These are phyloP conservation scores for Colletotrichum sp. DNA, from an alignment of 2,329 filamentous ascomycete species.

Conservation along the genomic window DNA sequence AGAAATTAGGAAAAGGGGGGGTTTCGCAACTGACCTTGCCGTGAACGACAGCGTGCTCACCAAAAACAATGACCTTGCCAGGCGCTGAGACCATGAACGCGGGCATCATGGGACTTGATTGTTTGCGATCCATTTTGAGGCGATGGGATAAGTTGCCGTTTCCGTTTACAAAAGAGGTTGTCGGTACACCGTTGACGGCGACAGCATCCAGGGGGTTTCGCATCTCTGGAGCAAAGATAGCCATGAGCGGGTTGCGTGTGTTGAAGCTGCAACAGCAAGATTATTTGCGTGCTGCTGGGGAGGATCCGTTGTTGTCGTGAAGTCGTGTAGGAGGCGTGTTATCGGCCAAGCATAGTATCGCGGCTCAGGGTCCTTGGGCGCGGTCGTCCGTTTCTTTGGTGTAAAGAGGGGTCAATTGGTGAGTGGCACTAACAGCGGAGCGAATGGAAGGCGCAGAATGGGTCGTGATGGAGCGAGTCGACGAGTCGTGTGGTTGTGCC, in stretches of 20 bases:
- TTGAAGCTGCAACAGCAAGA: constrained; percentile 7
- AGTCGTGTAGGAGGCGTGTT: neutral
- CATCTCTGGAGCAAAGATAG: constrained; percentile 33
- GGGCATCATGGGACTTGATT: constrained; percentile 74
- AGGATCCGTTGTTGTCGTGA: neutral
- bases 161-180: constrained; percentile 36
- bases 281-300: constrained; percentile 25
- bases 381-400: neutral
- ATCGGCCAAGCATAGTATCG: neutral
- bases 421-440: constrained; percentile 4
- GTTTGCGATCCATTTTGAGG: constrained; percentile 55
- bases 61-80: constrained; percentile 97
- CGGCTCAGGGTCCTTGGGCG: neutral
- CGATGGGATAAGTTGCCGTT: constrained; percentile 37
- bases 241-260: constrained; percentile 26
- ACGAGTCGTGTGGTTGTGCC: neutral
- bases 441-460: constrained; percentile 3
- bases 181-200: constrained; percentile 24
- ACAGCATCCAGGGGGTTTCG: constrained; percentile 30
- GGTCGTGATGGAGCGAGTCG: neutral
- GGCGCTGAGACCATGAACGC: constrained; percentile 98
- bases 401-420: constrained; percentile 16
- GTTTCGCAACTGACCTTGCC: constrained; percentile 70
- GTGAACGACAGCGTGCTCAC: constrained; percentile 97
- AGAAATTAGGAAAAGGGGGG: neutral